phyloP scores from a whole-genome alignment of 192 early-diverging fungal species.

The Linnemannia zychae region DNA sequence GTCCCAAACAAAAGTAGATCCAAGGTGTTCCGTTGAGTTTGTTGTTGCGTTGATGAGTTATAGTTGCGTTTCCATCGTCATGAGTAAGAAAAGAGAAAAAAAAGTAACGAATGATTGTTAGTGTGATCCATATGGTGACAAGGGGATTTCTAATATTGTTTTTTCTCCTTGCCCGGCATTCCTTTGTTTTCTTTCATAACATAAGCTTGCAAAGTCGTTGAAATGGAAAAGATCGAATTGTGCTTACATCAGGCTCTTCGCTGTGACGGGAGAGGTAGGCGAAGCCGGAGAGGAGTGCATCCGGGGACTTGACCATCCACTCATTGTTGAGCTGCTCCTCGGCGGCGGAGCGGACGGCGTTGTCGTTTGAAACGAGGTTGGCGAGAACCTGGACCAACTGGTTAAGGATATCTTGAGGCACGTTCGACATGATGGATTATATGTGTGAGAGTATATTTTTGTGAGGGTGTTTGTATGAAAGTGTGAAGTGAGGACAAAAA shows the following conservation, averaged over 20 bases:
- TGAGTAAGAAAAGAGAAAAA: slow-evolving; percentile 14
- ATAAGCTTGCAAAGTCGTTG: too few relatives aligned
- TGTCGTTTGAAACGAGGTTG: slow-evolving; percentile 68
- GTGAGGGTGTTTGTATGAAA: slow-evolving; percentile 4
- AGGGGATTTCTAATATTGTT: background rate
- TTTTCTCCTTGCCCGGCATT: background rate
- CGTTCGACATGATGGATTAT: slow-evolving; percentile 51
- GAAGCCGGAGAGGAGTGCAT: slow-evolving; percentile 67
- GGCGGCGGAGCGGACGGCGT: slow-evolving; percentile 65
- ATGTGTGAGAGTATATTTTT: slow-evolving; percentile 16
- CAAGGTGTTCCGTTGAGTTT: background rate
- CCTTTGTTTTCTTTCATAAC: background rate
- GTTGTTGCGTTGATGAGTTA: slow-evolving; percentile 16
- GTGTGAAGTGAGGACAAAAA: background rate
- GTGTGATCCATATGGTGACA: slow-evolving; percentile 11
- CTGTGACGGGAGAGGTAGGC: slow-evolving; percentile 65
- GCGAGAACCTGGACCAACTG: slow-evolving; percentile 67
- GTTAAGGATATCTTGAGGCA: slow-evolving; percentile 60
- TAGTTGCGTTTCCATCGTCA: slow-evolving; percentile 7
- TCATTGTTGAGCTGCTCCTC: slow-evolving; percentile 71
- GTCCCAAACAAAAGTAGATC: background rate
- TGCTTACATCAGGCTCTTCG: slow-evolving; percentile 54
- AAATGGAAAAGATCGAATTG: background rate
- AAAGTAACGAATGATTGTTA: slow-evolving; percentile 9
- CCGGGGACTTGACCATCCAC: slow-evolving; percentile 70